Conservation (phyloP, 1,139 yeast genomes). For the Sugiyamaella japonica region DNA sequence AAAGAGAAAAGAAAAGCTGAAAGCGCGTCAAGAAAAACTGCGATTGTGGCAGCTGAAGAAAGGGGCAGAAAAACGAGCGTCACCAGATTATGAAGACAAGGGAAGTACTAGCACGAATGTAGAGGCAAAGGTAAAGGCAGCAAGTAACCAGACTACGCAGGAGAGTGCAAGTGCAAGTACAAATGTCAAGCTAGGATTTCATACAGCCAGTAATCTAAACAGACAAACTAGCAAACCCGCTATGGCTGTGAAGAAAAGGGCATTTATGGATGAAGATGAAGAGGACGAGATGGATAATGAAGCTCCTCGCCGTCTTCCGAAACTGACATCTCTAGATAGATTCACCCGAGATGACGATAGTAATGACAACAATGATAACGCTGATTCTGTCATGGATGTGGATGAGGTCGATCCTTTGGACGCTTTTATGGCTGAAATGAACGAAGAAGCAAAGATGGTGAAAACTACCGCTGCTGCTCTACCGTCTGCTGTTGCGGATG, state of each 20-base stretch:
- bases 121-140: conserved; percentile 11
- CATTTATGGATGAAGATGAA: conserved; percentile 22
- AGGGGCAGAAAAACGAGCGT: conserved; percentile 28
- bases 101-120: conserved; percentile 10
- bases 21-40: conserved; percentile 40
- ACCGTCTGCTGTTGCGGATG: conserved; percentile 29
- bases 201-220: neutral
- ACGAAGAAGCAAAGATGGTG: conserved; percentile 19
- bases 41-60: conserved; percentile 44
- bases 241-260: neutral
- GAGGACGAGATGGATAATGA: conserved; percentile 16
- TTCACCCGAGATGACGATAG: neutral
- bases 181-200: neutral
- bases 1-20: conserved; percentile 33
- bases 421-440: conserved; percentile 39
- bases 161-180: neutral
- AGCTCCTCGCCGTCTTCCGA: conserved; percentile 6
- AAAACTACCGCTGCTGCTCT: conserved; percentile 17
- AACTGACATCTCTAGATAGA: neutral
- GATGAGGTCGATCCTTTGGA: conserved; percentile 45
- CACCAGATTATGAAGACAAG: conserved; percentile 10
- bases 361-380: conserved; percentile 12
- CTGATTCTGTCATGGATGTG: conserved; percentile 4
- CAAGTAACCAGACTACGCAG: conserved; percentile 1
- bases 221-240: neutral